Conservation (phyloP, 1,139 yeast genomes). For the Suhomyces anneliseae region DNA sequence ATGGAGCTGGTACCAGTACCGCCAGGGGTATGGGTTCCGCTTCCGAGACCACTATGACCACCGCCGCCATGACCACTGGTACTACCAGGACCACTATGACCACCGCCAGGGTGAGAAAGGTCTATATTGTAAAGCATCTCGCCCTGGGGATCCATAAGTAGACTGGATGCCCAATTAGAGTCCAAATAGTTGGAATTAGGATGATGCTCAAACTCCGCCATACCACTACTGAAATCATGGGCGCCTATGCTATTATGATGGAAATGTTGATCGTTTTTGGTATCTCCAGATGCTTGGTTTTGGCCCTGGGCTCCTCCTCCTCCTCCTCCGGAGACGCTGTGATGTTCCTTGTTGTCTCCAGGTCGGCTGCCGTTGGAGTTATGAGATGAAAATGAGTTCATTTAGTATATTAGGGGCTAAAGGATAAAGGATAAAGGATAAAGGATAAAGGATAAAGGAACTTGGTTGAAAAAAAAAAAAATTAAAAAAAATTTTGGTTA, state of each 20-base stretch:
- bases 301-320: not conserved
- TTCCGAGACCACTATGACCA: not conserved
- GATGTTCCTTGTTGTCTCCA: not conserved
- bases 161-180: slow-evolving; percentile 42
- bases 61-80: not conserved
- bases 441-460: not conserved
- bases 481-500: no score
- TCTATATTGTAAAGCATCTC: slow-evolving; percentile 40
- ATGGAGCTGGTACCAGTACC: slow-evolving; percentile 19
- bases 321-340: no score
- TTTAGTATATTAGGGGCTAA: not conserved
- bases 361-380: slow-evolving; percentile 1
- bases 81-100: not conserved
- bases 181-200: slow-evolving; percentile 45
- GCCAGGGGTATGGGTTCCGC: not conserved
- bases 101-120: slow-evolving; percentile 11
- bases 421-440: not conserved
- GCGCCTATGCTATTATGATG: not conserved
- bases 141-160: slow-evolving; percentile 37
- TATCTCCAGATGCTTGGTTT: not conserved
- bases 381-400: not conserved
- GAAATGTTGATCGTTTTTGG: not conserved
- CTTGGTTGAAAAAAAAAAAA: no score
- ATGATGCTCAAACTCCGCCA: slow-evolving; percentile 15
- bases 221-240: not conserved